Conservation (phyloP, 371 early-diverging fungal genomes). For the Apophysomyces variabilis region DNA sequence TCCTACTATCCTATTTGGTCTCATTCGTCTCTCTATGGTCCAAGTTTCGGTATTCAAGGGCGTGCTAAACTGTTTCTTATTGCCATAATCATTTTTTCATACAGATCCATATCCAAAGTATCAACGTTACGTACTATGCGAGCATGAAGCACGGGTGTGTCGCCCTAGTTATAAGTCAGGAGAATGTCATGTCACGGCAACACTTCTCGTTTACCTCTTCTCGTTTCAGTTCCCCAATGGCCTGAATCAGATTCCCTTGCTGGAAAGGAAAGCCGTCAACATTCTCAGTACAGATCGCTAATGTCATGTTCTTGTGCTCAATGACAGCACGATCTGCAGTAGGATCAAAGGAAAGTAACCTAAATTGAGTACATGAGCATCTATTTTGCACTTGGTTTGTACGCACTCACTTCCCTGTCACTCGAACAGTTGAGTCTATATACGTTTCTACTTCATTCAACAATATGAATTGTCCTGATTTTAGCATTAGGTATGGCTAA, state of each 20-base stretch:
- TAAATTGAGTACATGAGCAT: background rate
- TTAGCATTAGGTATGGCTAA: background rate
- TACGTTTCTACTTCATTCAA: constrained; percentile 14
- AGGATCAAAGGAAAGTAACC: background rate
- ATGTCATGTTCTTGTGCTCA: constrained; percentile 8
- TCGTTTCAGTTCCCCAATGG: constrained; percentile 16
- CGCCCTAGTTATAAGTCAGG: background rate
- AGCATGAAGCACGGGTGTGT: constrained; percentile 9
- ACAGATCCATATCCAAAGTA: constrained; percentile 21
- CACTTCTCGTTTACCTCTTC: background rate
- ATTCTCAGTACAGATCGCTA: constrained; percentile 10
- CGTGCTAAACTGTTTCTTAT: background rate
- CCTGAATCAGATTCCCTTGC: constrained; percentile 7
- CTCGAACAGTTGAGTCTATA: constrained; percentile 10
- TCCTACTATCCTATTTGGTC: no score
- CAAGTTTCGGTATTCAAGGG: background rate
- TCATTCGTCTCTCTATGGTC: no score
- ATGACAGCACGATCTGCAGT: constrained; percentile 15
- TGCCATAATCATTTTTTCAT: constrained; percentile 14
- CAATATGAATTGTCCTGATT: constrained; percentile 9
- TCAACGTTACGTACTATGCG: constrained; percentile 15
- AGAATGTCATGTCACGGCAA: background rate
- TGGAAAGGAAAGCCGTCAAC: constrained; percentile 16
- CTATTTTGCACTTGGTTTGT: background rate
- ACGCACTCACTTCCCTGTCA: constrained; percentile 19